Evolutionary conservation across 768 basidiomycete species (phyloP), one percentile per base, ranked within the genome.

Genomic region (Tylopilus sp.): DNA sequence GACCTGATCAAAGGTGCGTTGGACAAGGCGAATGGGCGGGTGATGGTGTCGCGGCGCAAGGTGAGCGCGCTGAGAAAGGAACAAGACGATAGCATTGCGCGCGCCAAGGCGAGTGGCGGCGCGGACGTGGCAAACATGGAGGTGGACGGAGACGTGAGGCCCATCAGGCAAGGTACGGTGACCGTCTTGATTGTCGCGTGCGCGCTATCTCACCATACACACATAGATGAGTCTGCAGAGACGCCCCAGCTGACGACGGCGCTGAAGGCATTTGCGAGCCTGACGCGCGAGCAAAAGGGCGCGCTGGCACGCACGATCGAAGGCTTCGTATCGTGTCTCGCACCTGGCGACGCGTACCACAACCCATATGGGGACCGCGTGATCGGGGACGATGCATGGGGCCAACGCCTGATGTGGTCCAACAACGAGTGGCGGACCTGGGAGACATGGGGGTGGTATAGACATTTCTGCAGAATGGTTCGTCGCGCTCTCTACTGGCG

Each of bases 391-490:
- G 72, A 77, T 5, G 79, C 82, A 0, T 93, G 91, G 91, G 75
- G 81, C 30, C 79, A 79, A 39, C 84, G 88, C 21, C 75, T 73
- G 1, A 77, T 72, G 26, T 92, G 90, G 90, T 75, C 75, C 20
- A 76, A 80, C 33, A 80, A 82, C 23, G 85, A 88, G 48, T 95
- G 92, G 92, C 79, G 79, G 62, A 75, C 79, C 1, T 93, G 90
- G 91, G 85, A 89, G 71, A 88, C 85, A 0, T 92, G 89, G 86
- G 85, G 88, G 2, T 95, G 92, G 92, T 94, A 88, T 59, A 75
- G 88, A 53, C 90, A 95, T 59, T 94, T 92, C 72, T 89, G 88
- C 68, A 76, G 91, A 61, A 77, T 72, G 67, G 92, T 93, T 48
- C 56, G 89, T 59, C 40, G 73, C 12, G 35, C 22, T 35, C 21